Percentiles rank a stretch among this genome's conserved stretches.
phyloP scores from a whole-genome alignment of 2,329 filamentous ascomycete genomes.

The Fusarium brevicatenulatum region DNA sequence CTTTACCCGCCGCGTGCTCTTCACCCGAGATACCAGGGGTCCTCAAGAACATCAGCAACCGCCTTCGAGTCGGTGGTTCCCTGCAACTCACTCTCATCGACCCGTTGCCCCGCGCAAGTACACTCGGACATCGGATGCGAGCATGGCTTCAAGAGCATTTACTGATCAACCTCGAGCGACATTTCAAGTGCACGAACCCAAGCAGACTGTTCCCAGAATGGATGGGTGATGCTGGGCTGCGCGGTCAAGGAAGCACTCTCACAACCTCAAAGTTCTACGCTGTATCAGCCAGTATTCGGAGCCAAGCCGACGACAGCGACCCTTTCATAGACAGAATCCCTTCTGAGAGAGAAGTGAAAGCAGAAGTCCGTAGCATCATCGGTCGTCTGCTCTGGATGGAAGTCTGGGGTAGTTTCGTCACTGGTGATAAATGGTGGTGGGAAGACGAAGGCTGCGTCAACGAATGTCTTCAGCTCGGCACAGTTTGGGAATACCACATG shows the following conservation, averaged over 20 bases:
- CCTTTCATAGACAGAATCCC: constrained; percentile 33
- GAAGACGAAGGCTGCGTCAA: constrained; percentile 64
- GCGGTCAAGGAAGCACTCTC: constrained; percentile 58
- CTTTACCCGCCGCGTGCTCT: constrained; percentile 66
- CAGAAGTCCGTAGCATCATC: constrained; percentile 62
- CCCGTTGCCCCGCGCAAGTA: constrained; percentile 65
- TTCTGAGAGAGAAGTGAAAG: constrained; percentile 49
- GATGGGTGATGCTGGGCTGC: constrained; percentile 65
- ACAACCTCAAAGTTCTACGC: constrained; percentile 63
- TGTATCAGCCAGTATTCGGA: constrained; percentile 47
- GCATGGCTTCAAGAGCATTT: constrained; percentile 72
- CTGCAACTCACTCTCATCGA: constrained; percentile 72
- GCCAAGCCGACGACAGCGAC: constrained; percentile 37
- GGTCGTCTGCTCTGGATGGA: constrained; percentile 70
- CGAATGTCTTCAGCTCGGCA: constrained; percentile 65
- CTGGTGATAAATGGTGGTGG: constrained; percentile 69
- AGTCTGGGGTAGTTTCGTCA: constrained; percentile 66
- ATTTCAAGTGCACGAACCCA: constrained; percentile 69
- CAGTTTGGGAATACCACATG: constrained; percentile 68
- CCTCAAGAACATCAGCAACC: constrained; percentile 65
- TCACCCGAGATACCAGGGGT: constrained; percentile 66
- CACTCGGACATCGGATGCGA: constrained; percentile 66
- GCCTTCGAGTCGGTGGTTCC: constrained; percentile 64
- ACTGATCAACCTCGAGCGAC: constrained; percentile 66
- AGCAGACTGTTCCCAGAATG: constrained; percentile 67